Base-by-base conservation (phyloP, 1,284 basidiomycete species). In the Rhodotorula mucilaginosa region DNA sequence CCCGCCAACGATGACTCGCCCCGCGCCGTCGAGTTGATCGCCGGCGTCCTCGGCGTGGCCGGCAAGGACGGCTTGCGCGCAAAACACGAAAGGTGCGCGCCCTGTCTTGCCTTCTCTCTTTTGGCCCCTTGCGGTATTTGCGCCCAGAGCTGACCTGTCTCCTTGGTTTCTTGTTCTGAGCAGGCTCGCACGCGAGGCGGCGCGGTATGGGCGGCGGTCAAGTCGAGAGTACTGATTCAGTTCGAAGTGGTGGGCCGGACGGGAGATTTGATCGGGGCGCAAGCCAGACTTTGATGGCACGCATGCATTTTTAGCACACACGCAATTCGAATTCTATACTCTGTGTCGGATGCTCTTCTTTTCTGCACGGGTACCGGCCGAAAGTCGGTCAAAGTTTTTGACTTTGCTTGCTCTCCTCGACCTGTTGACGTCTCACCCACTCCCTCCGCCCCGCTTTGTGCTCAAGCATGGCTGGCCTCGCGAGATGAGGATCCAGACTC, bases 1-100 rank as follows among this genome's bases (percentile, higher is more conserved):
- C 96, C 95, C 1, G 95, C 93, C 52, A 99, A 99, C 82, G 96
- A 98, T 83, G 96, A 98, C 82, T 92, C 89, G 80, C 86, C 90
- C 15, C 87, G 94, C 65, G 91, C 93, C 26, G 90, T 92, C 58
- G 95, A 98, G 80, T 84, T 99, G 49, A 87, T 99, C 73, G 88
- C 90, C 4, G 95, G 94, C 34, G 88, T 98, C 13, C 84, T 99
- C 65, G 93, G 92, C 76, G 87, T 97, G 75, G 97, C 97, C 0
- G 97, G 93, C 7, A 85, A 88, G 76, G 91, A 95, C 80, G 94
- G 94, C 39, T 26, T 76, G 8, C 47, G 61, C 48, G 62, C 70
- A n/a, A 76, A 76, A 52, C 47, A 65, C 44, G 69, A 64, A 13
- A 62, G 63, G 75, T 74, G 59, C 54, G 54, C n/a, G 15, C 47